These are phyloP conservation scores for Barnettozyma vustinii DNA, from an alignment of 805 yeast species.

Conservation along the genomic window DNA sequence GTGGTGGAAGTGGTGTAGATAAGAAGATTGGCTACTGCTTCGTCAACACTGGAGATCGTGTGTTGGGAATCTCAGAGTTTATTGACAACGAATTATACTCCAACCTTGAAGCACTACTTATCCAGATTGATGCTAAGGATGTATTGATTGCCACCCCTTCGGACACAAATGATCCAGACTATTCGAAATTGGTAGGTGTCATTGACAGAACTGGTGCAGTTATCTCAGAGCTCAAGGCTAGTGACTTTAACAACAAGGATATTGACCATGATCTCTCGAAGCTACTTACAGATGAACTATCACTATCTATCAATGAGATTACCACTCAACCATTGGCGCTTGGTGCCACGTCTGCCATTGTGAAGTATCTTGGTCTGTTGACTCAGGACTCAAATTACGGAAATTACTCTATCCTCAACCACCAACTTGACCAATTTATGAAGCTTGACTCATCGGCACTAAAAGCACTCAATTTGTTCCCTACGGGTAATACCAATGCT, in stretches of 20 bases:
- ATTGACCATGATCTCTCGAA: constrained; percentile 75
- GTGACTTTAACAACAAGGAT: constrained; percentile 59
- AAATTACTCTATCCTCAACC: constrained; percentile 51
- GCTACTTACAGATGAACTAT: constrained; percentile 52
- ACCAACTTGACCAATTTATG: constrained; percentile 77
- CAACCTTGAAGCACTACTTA: constrained; percentile 76
- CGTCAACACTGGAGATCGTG: constrained; percentile 63
- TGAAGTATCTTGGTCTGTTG: constrained; percentile 63
- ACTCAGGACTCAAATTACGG: constrained; percentile 51
- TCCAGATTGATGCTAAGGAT: constrained; percentile 89
- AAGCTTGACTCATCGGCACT: constrained; percentile 88
- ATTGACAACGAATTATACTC: constrained; percentile 84
- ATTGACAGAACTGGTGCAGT: constrained; percentile 77
- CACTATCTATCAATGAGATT: constrained; percentile 51
- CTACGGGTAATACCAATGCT: constrained; percentile 34
- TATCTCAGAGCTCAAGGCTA: constrained; percentile 50
- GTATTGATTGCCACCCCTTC: constrained; percentile 50
- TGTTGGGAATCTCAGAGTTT: constrained; percentile 71
- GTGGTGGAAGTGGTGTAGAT: constrained; percentile 28
- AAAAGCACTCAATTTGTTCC: constrained; percentile 81
- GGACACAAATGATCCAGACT: constrained; percentile 42
- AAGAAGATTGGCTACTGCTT: constrained; percentile 72
- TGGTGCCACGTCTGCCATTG: constrained; percentile 60
- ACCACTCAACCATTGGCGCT: constrained; percentile 47
- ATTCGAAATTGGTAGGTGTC: constrained; percentile 60